phyloP scores from a whole-genome alignment of 345 rosid genomes.

The Odontarrhena argentea region DNA sequence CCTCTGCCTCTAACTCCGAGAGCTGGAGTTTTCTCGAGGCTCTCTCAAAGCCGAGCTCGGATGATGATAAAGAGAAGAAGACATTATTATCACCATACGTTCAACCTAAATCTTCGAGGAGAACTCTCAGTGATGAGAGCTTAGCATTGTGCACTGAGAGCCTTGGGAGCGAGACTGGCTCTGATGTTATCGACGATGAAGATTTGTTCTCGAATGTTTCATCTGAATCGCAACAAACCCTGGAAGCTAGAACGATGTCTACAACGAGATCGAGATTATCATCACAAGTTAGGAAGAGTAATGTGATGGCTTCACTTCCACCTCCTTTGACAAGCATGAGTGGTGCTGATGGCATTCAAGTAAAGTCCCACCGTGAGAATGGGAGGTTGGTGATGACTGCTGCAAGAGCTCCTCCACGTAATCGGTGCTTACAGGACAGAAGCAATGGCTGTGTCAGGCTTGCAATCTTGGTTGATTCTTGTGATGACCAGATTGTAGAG shows the following conservation, averaged over 20 bases:
- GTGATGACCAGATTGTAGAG: constrained; percentile 29
- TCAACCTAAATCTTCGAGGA: constrained; percentile 49
- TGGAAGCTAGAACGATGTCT: constrained; percentile 34
- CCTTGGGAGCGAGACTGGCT: constrained; percentile 83
- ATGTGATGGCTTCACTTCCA: constrained; percentile 54
- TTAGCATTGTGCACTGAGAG: constrained; percentile 81
- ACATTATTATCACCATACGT: constrained; percentile 38
- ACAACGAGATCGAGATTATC: constrained; percentile 29
- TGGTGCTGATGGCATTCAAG: constrained; percentile 51
- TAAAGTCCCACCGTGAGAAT: constrained; percentile 67
- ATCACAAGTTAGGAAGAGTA: constrained; percentile 36
- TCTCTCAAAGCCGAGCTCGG: constrained; percentile 33
- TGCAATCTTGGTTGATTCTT: constrained; percentile 41
- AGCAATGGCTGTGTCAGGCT: constrained; percentile 79
- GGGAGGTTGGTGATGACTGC: constrained; percentile 73
- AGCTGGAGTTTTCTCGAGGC: constrained; percentile 63
- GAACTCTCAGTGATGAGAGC: constrained; percentile 65
- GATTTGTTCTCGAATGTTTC: constrained; percentile 41
- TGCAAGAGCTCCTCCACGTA: constrained; percentile 39
- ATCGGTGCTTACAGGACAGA: constrained; percentile 57
- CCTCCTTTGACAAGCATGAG: constrained; percentile 80
- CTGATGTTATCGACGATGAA: constrained; percentile 46
- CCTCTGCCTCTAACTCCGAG: constrained; percentile 39
- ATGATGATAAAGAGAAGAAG: constrained; percentile 29
- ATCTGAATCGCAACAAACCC: constrained; percentile 36